Evolutionary conservation across 192 early-diverging fungal species (phyloP), one percentile per base, ranked within the genome.

Genomic region (Thamnidium elegans): DNA sequence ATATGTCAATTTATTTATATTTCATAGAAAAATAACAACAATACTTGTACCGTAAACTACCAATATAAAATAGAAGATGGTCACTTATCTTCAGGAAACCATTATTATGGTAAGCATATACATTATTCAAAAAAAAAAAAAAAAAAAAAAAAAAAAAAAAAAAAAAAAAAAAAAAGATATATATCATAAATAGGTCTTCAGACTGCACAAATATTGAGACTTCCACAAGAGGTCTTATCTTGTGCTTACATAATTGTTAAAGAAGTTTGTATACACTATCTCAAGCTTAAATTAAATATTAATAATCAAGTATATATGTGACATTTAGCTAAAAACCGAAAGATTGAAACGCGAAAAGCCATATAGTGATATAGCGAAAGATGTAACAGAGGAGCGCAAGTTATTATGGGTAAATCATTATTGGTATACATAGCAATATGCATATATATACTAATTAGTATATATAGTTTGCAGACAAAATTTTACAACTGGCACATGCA

Each of bases 21-120:
- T n/a, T n/a, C n/a, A n/a, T 9, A 30, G 39, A 47, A 26, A 36
- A 9, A 36, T 23, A 30, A 2, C 34, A 14, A 7, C 45, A 15
- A 6, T 7, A 3, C 0, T 34, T 70, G 19, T 1, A 63, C 66
- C 21, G 71, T 86, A 23, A 46, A 55, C 31, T 86, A 70, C 66
- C 70, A 70, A 26, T 86, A 86, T 50, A 68, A 50, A 31, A 68
- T 86, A 30, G 51, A 76, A 11, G 64, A 75, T 44, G 84, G 84
- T 7, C 71, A 65, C n/a, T 65, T 79, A 3, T 64, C 68, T 42
- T 73, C 79, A 4, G 60, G 66, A 21, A 77, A 80, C 20, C 82
- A 86, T 64, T 30, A 54, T 31, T n/a, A n/a, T n/a, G 11, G 54
- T 55, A 55, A 4, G 17, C 15, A 47, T n/a, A n/a, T n/a, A n/a